phyloP scores from a whole-genome alignment of 179 eudicot genomes.

The Beta corolliflora region DNA sequence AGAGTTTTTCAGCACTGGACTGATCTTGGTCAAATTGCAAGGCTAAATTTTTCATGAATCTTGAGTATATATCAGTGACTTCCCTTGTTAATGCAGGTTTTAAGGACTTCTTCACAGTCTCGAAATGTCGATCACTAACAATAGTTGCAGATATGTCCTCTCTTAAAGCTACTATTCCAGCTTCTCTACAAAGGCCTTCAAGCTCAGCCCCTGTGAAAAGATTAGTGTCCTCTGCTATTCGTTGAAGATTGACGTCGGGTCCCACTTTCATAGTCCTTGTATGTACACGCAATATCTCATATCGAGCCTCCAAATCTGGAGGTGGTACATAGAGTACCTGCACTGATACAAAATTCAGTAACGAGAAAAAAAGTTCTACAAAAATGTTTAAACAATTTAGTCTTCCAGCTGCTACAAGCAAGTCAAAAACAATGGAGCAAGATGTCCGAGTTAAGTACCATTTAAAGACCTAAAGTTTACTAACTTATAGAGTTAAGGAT shows the following conservation, averaged over 20 bases:
- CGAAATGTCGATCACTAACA: constrained; percentile 66
- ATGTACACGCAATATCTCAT: constrained; percentile 79
- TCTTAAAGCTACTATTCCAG: constrained; percentile 87
- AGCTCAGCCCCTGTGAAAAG: constrained; percentile 93
- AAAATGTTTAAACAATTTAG: neutral
- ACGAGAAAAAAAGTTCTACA: neutral
- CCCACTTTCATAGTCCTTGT: constrained; percentile 75
- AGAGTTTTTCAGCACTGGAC: constrained; percentile 24
- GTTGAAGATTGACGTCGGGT: constrained; percentile 65
- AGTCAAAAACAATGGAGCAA: too few species aligned
- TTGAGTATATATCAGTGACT: constrained; percentile 56
- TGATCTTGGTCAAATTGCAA: constrained; percentile 27
- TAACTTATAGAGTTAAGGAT: too few species aligned
- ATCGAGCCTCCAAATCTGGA: constrained; percentile 81
- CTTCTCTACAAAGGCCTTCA: constrained; percentile 86
- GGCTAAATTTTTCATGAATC: constrained; percentile 50
- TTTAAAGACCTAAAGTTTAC: too few species aligned
- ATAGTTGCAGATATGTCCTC: constrained; percentile 76
- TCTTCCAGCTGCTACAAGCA: neutral
- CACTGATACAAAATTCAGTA: neutral
- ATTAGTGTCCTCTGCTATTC: constrained; percentile 80
- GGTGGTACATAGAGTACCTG: constrained; percentile 97
- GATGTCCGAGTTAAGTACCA: too few species aligned
- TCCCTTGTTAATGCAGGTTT: constrained; percentile 68
- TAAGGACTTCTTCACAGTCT: constrained; percentile 51